Conservation (phyloP, 306 rosid species). For the Citrullus colocynthis region DNA sequence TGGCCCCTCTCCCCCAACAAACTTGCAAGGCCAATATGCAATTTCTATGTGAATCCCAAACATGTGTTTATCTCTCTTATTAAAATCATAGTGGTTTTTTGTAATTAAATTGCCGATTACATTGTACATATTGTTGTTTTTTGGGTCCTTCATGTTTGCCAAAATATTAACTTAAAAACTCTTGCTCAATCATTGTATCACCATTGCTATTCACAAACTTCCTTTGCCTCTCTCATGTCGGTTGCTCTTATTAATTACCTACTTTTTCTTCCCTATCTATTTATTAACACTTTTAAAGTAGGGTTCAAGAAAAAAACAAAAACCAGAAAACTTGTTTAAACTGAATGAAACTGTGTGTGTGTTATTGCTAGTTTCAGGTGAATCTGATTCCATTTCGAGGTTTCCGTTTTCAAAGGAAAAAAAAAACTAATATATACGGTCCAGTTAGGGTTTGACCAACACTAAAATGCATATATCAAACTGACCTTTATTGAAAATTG, state of each 20-base stretch:
- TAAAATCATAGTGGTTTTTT: background rate
- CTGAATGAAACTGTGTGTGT: too few relatives aligned
- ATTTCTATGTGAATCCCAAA: background rate
- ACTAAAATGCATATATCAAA: too few relatives aligned
- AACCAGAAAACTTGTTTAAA: too few relatives aligned
- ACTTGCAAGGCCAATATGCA: background rate
- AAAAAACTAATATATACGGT: too few relatives aligned
- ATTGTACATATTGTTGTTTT: background rate
- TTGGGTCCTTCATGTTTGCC: slow-evolving; percentile 3
- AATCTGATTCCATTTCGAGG: too few relatives aligned
- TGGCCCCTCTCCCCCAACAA: background rate
- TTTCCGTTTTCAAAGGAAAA: too few relatives aligned
- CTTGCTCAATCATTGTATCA: background rate
- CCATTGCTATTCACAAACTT: background rate
- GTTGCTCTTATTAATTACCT: background rate
- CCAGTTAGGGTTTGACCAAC: too few relatives aligned
- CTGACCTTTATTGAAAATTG: too few relatives aligned
- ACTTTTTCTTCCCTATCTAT: background rate
- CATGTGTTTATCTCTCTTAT: background rate
- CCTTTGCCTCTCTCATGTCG: slow-evolving; percentile 2
- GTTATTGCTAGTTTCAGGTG: too few relatives aligned
- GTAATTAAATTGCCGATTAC: background rate
- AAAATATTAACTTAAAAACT: background rate
- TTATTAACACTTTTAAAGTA: background rate
- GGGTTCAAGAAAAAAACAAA: too few relatives aligned